A percentile compares a stretch with the other conserved stretches of the same genome.
phyloP scores from a whole-genome alignment of 2,329 filamentous ascomycete genomes.

The Ascochyta rabiei region DNA sequence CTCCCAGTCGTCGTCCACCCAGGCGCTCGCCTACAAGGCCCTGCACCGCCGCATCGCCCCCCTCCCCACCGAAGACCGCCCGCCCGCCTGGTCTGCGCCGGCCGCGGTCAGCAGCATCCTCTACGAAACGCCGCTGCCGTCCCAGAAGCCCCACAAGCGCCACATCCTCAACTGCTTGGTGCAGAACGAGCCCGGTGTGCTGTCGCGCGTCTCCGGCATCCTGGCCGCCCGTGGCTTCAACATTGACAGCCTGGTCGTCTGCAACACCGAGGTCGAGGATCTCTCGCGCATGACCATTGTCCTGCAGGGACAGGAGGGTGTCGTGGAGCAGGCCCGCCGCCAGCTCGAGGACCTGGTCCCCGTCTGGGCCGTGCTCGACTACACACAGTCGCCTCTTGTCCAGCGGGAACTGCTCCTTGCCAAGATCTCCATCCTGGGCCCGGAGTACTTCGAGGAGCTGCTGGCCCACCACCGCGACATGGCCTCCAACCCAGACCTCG shows the following conservation, averaged over 20 bases:
- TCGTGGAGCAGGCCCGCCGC: constrained; percentile 93
- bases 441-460: constrained; percentile 97
- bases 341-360: constrained; percentile 97
- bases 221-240: constrained; percentile 97
- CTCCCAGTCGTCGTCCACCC: constrained; percentile 71
- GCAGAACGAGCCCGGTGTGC: constrained; percentile 96
- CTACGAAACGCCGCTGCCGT: constrained; percentile 93
- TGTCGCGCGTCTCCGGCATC: constrained; percentile 95
- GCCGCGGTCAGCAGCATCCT: constrained; percentile 97
- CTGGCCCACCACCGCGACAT: constrained; percentile 96
- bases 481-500: constrained; percentile 55
- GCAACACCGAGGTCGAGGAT: constrained; percentile 96
- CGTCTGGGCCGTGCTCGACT: constrained; percentile 97
- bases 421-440: constrained; percentile 95
- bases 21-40: constrained; percentile 95
- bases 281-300: constrained; percentile 99
- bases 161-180: constrained; percentile 98
- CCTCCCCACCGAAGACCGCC: constrained; percentile 75
- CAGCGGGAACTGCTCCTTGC: constrained; percentile 94
- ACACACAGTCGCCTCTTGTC: constrained; percentile 88
- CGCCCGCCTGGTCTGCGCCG: constrained; percentile 84
- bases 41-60: constrained; percentile 88
- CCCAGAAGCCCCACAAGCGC: constrained; percentile 82
- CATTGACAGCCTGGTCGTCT: constrained; percentile 97
- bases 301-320: constrained; percentile 91